Evolutionary conservation across 306 rosid genomes (phyloP).

Genomic region (Gynostemma pentaphyllum): DNA sequence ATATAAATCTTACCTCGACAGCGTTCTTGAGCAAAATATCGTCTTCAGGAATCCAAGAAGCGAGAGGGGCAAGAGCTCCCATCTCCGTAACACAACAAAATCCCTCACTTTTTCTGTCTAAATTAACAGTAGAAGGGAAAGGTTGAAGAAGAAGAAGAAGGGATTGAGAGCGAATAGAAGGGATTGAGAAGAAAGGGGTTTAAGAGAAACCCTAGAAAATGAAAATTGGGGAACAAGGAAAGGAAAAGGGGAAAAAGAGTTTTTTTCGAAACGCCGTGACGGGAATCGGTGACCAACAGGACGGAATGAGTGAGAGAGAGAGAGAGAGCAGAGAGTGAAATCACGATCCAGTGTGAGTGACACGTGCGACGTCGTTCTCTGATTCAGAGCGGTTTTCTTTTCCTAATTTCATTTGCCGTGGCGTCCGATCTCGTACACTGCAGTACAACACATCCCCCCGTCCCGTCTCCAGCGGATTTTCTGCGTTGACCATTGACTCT

Average conservation of each 20-base stretch:
- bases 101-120: neutral
- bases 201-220: conserved; percentile 6
- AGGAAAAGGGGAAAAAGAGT: too few species aligned
- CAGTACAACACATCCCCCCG: too few species aligned
- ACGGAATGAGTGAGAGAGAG: too few species aligned
- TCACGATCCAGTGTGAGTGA: too few species aligned
- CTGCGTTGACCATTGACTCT: too few species aligned
- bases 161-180: neutral
- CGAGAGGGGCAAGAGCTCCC: conserved; percentile 61
- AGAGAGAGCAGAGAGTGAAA: too few species aligned
- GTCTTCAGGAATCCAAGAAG: conserved; percentile 62
- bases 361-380: too few species aligned
- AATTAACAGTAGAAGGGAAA: neutral
- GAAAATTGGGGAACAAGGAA: neutral
- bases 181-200: neutral
- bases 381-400: too few species aligned
- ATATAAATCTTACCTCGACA: conserved; percentile 49
- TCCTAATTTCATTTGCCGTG: too few species aligned
- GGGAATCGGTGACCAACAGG: conserved; percentile 10
- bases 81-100: conserved; percentile 18
- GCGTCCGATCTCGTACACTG: too few species aligned
- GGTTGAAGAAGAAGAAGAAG: neutral
- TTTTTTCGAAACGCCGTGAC: conserved; percentile 19
- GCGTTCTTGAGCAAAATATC: conserved; percentile 79
- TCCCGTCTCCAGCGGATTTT: too few species aligned